phyloP scores from a whole-genome alignment of 768 basidiomycete genomes.

The Cyclocybe aegerita region DNA sequence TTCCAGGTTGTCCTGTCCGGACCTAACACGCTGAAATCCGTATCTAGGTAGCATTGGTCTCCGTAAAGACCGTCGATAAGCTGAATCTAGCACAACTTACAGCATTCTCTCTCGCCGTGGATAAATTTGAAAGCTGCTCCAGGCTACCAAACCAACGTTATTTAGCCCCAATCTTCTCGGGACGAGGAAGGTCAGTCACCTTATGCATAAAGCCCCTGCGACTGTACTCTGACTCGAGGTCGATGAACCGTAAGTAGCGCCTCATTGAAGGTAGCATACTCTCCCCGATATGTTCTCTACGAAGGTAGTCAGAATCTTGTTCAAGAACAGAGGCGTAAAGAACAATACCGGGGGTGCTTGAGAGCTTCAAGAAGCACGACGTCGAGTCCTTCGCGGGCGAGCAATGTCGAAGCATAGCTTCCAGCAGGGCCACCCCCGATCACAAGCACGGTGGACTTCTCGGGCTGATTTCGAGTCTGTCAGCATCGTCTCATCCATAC shows the following conservation, averaged over 20 bases:
- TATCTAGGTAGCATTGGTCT: constrained; percentile 21
- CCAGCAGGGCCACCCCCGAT: constrained; percentile 50
- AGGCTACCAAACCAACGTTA: constrained; percentile 18
- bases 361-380: constrained; percentile 40
- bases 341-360: constrained; percentile 41
- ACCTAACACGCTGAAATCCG: constrained; percentile 30
- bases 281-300: constrained; percentile 38
- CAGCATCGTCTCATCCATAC: too few relatives aligned
- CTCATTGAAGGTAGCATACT: constrained; percentile 36
- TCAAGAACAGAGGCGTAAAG: too few relatives aligned
- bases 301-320: background rate
- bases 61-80: background rate
- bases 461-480: too few relatives aligned
- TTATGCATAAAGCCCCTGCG: constrained; percentile 26
- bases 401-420: constrained; percentile 42
- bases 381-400: constrained; percentile 40
- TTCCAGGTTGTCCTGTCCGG: constrained; percentile 33
- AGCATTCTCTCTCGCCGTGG: constrained; percentile 36
- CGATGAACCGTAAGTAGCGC: constrained; percentile 35
- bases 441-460: constrained; percentile 31
- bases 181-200: background rate
- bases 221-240: constrained; percentile 29
- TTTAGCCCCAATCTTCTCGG: background rate
- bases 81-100: constrained; percentile 20
- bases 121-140: constrained; percentile 43